phyloP scores from a whole-genome alignment of 106 monocot species.

The Apostasia shenzhenica region DNA sequence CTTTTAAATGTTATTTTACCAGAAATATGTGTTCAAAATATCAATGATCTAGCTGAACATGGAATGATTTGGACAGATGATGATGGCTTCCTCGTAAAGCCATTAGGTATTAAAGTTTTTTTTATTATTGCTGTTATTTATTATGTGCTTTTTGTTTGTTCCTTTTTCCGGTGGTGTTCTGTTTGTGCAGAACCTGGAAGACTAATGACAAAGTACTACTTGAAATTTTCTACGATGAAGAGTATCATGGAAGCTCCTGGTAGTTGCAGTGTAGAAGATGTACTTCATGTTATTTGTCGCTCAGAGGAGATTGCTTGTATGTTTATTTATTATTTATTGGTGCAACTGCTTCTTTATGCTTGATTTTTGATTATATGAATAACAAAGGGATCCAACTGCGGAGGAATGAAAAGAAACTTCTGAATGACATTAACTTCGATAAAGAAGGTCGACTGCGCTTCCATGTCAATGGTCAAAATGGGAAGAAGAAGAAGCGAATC shows the following conservation, averaged over 20 bases:
- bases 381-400: conserved; percentile 92
- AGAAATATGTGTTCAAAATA: conserved; percentile 90
- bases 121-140: background rate
- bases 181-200: conserved; percentile 73
- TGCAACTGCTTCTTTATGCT: background rate
- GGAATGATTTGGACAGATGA: conserved; percentile 95
- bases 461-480: conserved; percentile 72
- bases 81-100: conserved; percentile 87
- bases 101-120: conserved; percentile 49
- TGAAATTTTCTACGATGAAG: conserved; percentile 96
- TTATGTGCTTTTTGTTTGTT: background rate
- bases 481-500: conserved; percentile 86
- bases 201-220: conserved; percentile 88
- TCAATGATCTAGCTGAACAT: conserved; percentile 72
- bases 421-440: conserved; percentile 87
- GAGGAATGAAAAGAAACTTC: conserved; percentile 86
- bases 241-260: conserved; percentile 77
- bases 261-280: conserved; percentile 81
- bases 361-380: background rate
- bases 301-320: conserved; percentile 88
- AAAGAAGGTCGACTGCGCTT: conserved; percentile 71
- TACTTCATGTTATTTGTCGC: conserved; percentile 52
- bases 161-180: background rate
- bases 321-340: conserved; percentile 9
- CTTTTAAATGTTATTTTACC: conserved; percentile 12